Evolutionary conservation across 768 basidiomycete genomes (phyloP).

Genomic region (Xerocomus spinulosus): DNA sequence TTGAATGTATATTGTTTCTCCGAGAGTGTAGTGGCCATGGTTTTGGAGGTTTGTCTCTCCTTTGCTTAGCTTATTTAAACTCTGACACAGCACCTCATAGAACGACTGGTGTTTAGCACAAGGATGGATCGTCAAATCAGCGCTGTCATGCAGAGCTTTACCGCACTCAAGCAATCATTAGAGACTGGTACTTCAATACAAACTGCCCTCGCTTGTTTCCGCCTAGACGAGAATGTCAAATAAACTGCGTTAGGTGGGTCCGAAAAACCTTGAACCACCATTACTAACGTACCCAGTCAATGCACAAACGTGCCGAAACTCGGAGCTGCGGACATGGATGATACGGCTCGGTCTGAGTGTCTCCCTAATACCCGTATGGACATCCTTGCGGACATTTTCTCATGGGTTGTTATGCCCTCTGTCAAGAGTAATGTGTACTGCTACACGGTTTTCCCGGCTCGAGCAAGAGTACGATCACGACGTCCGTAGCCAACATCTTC

Average conservation of each 20-base stretch:
- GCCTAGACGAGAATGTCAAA: slow-evolving; percentile 26
- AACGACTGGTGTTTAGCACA: slow-evolving; percentile 10
- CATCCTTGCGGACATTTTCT: slow-evolving; percentile 22
- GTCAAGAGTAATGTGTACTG: slow-evolving; percentile 26
- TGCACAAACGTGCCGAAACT: slow-evolving; percentile 23
- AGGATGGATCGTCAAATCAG: slow-evolving; percentile 21
- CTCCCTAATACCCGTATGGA: slow-evolving; percentile 32
- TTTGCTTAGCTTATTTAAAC: neutral
- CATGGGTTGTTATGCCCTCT: slow-evolving; percentile 23
- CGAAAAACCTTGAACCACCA: neutral
- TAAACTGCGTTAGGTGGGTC: slow-evolving; percentile 19
- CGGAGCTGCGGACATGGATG: slow-evolving; percentile 28
- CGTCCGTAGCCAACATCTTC: slow-evolving; percentile 32
- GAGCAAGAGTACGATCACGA: slow-evolving; percentile 36
- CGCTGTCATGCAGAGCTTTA: slow-evolving; percentile 20
- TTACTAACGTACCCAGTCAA: slow-evolving; percentile 8
- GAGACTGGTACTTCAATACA: slow-evolving; percentile 24
- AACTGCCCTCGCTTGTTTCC: slow-evolving; percentile 24
- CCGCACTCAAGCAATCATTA: slow-evolving; percentile 23
- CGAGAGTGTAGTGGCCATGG: slow-evolving; percentile 34
- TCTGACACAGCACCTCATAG: slow-evolving; percentile 14
- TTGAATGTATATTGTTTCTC: slow-evolving; percentile 35
- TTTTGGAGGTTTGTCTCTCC: slow-evolving; percentile 27
- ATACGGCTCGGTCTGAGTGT: slow-evolving; percentile 21
- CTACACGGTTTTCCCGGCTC: slow-evolving; percentile 33